Evolutionary conservation across 2,329 filamentous ascomycete species (phyloP).

Genomic region (Diaporthe vaccinii): DNA sequence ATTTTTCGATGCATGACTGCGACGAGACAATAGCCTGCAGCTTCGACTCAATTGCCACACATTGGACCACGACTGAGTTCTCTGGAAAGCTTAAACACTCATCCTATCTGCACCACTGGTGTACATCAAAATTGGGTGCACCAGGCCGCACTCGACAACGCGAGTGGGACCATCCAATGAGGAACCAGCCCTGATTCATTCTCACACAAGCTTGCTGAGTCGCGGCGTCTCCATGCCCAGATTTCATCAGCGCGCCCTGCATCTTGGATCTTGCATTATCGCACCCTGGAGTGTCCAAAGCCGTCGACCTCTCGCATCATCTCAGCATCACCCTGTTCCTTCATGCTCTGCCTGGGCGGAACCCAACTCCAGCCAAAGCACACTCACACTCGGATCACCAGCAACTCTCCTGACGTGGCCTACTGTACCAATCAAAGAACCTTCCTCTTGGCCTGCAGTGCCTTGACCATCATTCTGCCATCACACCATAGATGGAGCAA

Average conservation of each 20-base stretch:
- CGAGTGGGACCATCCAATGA: neutral
- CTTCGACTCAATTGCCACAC: neutral
- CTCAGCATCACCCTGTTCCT: neutral
- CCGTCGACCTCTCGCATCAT: neutral
- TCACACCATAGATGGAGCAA: neutral
- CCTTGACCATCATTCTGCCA: neutral
- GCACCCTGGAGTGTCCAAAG: neutral
- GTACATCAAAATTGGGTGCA: neutral
- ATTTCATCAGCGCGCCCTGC: constrained; percentile 16
- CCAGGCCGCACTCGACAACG: neutral
- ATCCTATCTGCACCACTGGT: constrained; percentile 3
- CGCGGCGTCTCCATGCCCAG: constrained; percentile 11
- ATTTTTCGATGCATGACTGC: neutral
- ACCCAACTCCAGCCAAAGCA: neutral
- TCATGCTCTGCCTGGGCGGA: neutral
- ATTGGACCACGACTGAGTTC: neutral
- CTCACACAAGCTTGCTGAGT: constrained; percentile 9
- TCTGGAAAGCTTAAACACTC: neutral
- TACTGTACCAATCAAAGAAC: neutral
- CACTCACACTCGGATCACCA: neutral
- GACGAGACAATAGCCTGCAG: neutral
- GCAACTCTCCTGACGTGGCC: neutral
- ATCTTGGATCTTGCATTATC: constrained; percentile 24
- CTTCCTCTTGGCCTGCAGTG: neutral
- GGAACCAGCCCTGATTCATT: constrained; percentile 4